Evolutionary conservation across 164 flowering plant genomes (phyloP), one percentile per base, ranked within the genome.

Genomic region (Stephania yunnanensis): DNA sequence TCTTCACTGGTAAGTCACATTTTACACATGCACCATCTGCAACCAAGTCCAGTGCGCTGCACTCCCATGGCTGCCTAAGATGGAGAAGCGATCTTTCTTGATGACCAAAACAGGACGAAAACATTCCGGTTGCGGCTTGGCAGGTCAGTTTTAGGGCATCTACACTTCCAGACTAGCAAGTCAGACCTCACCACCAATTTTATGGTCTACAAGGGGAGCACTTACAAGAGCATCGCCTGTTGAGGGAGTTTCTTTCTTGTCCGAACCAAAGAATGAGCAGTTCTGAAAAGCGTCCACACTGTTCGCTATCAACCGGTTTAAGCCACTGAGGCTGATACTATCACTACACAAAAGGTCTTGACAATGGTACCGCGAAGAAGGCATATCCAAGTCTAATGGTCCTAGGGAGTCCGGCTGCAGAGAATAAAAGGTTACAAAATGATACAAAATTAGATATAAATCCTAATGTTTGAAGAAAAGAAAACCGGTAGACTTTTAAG

Each of bases 401-500:
- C 98, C 99, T 81, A 95, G 80, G 9, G 99, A 95, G 63, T 95
- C 99, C 25, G 98, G 91, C 98, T 93, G 94, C 87, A 83, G 75
- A 15, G 31, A 12, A 17, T 29, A 31, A 36, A 44, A 78, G 45
- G 12, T 42, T 66, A 67, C 3, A 53, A 48, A 67, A 77, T 45
- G 73, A 69, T 72, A 81, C 46, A 36, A 66, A 76, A 74, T 73
- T 46, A 79, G 74, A 66, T 71, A 67, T 31, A 4, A 70, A 29
- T 69, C 64, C 31, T 30, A n/a, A 29, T 46, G 29, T 45, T n/a
- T 12, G 1, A 69, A 20, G 36, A 3, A 5, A 52, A 68, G 48
- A 48, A 13, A 11, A 58, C 19, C 6, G 55, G 55, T 15, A 58
- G 44, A 22, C 46, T 42, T 20, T 15, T 17, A 46, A 46, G 69